Conservation (phyloP, 768 basidiomycete genomes). For the Collybia sp. region DNA sequence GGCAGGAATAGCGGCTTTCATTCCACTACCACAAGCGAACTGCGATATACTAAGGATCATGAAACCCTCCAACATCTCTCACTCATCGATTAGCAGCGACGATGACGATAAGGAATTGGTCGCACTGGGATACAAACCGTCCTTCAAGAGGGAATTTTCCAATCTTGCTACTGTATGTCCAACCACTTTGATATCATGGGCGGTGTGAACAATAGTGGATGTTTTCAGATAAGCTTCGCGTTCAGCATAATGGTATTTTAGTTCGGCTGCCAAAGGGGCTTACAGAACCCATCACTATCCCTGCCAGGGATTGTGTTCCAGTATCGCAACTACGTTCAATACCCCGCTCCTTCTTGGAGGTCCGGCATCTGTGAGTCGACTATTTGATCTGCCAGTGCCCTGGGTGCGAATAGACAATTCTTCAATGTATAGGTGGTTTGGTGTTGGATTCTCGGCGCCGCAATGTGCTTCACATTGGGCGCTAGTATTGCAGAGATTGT, state of each 20-base stretch:
- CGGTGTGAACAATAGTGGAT: constrained; percentile 3
- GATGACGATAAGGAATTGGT: constrained; percentile 65
- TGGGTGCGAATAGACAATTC: not conserved
- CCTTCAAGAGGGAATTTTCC: constrained; percentile 82
- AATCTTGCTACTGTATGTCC: constrained; percentile 68
- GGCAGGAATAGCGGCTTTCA: too few species aligned
- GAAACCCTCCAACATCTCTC: constrained; percentile 8
- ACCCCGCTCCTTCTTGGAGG: constrained; percentile 67
- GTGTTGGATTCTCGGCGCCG: constrained; percentile 73
- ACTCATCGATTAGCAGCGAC: constrained; percentile 24
- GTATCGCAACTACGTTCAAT: constrained; percentile 76
- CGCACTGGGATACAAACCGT: constrained; percentile 69
- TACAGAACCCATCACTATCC: not conserved
- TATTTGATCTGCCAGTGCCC: not conserved
- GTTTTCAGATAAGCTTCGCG: constrained; percentile 59
- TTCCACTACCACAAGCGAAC: too few species aligned
- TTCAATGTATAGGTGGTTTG: constrained; percentile 42
- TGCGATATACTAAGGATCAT: constrained; percentile 2
- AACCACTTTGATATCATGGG: not conserved
- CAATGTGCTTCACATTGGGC: constrained; percentile 72
- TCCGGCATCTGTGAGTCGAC: constrained; percentile 51
- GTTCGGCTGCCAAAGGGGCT: not conserved
- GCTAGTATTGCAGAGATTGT: constrained; percentile 75
- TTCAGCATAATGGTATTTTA: constrained; percentile 67
- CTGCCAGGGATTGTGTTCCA: constrained; percentile 62